phyloP scores from a whole-genome alignment of 805 yeast genomes.

The Ogataea pini region DNA sequence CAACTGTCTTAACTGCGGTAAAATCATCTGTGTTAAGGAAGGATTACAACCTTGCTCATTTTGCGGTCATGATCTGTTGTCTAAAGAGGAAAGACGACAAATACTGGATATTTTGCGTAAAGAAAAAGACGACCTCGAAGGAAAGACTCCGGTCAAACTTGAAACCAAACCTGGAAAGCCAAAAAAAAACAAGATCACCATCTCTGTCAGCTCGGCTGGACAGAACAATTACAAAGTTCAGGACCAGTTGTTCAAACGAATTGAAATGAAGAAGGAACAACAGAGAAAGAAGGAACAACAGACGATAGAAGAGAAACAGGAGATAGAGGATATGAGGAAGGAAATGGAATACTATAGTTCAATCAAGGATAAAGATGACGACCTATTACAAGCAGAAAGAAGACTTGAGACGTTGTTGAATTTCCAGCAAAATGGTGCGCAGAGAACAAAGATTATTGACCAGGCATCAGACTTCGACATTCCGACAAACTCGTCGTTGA shows the following conservation, averaged over 20 bases:
- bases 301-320: slow-evolving; percentile 39
- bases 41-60: slow-evolving; percentile 88
- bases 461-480: slow-evolving; percentile 86
- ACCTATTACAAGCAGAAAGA: slow-evolving; percentile 66
- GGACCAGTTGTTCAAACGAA: slow-evolving; percentile 58
- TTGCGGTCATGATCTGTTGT: slow-evolving; percentile 71
- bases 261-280: slow-evolving; percentile 50
- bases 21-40: slow-evolving; percentile 85
- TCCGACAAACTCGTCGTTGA: slow-evolving; percentile 45
- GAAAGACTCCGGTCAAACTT: slow-evolving; percentile 18
- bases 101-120: slow-evolving; percentile 52
- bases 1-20: slow-evolving; percentile 92
- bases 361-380: slow-evolving; percentile 50
- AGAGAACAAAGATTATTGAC: slow-evolving; percentile 89
- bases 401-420: slow-evolving; percentile 70
- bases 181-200: slow-evolving; percentile 51
- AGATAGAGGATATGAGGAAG: slow-evolving; percentile 42
- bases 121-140: slow-evolving; percentile 51
- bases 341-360: slow-evolving; percentile 47
- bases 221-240: slow-evolving; percentile 68
- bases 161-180: slow-evolving; percentile 18
- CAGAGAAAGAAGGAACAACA: slow-evolving; percentile 37
- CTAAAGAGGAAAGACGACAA: slow-evolving; percentile 58
- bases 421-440: slow-evolving; percentile 85
- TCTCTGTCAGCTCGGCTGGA: slow-evolving; percentile 59